Evolutionary conservation across 2,329 filamentous ascomycete genomes (phyloP).

Genomic region (Neoarthrinium moseri): DNA sequence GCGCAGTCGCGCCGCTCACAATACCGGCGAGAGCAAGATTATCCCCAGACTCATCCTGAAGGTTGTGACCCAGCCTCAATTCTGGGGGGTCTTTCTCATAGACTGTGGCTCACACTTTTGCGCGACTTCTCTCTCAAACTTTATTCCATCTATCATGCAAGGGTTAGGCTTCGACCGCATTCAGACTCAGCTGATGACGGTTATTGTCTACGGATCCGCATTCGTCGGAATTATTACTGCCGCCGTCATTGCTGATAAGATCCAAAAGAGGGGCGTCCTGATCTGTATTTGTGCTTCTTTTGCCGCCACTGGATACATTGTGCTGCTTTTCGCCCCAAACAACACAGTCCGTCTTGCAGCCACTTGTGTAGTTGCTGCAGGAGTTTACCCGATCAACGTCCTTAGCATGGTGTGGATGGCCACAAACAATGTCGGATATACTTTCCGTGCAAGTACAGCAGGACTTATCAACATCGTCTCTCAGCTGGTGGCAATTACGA

Average conservation of each 20-base stretch:
- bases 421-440: conserved; percentile 24
- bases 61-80: conserved; percentile 20
- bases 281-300: conserved; percentile 12
- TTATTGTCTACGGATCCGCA: conserved; percentile 21
- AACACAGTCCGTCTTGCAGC: conserved; percentile 18
- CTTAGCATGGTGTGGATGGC: conserved; percentile 21
- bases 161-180: conserved; percentile 20
- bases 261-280: conserved; percentile 17
- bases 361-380: conserved; percentile 20
- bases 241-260: conserved; percentile 18
- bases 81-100: conserved; percentile 22
- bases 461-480: conserved; percentile 10
- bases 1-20: conserved; percentile 18
- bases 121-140: conserved; percentile 20
- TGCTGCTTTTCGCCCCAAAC: conserved; percentile 18
- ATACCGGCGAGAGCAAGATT: conserved; percentile 15
- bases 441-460: conserved; percentile 13
- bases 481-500: conserved; percentile 14
- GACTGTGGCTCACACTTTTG: conserved; percentile 20
- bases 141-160: conserved; percentile 17
- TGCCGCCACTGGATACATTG: conserved; percentile 17
- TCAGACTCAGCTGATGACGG: conserved; percentile 20
- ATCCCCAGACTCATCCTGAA: conserved; percentile 14
- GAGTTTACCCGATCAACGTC: conserved; percentile 18
- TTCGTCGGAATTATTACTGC: conserved; percentile 21